A percentile compares a stretch with the other conserved stretches of the same genome.
Evolutionary conservation across 495 filamentous ascomycete genomes (phyloP).

Genomic region (Aspergillus diversus): DNA sequence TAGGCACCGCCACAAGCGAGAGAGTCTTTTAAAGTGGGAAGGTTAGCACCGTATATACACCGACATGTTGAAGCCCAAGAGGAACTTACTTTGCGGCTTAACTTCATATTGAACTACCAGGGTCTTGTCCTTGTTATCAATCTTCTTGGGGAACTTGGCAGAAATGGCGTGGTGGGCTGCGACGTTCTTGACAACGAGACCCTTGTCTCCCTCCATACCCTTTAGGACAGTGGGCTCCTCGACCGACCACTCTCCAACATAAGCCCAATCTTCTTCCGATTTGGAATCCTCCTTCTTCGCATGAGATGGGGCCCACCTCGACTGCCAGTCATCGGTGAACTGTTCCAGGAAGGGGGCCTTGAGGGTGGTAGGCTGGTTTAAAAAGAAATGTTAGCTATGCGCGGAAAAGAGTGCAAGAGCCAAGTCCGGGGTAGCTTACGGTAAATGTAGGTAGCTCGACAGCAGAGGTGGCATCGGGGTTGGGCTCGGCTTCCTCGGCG

Average conservation of each 20-base stretch:
- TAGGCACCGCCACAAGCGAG: conserved; percentile 99
- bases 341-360: conserved; percentile 98
- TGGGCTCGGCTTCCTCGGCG: conserved; percentile 72
- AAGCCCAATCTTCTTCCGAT: conserved; percentile 94
- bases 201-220: conserved; percentile 95
- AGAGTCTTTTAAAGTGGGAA: conserved; percentile 60
- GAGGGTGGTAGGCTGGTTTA: conserved; percentile 72
- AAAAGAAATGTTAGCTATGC: conserved; percentile 27
- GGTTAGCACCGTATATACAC: background rate
- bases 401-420: conserved; percentile 16
- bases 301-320: conserved; percentile 88
- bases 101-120: conserved; percentile 99
- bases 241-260: conserved; percentile 94
- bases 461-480: conserved; percentile 57
- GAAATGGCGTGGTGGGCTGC: conserved; percentile 99
- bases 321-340: conserved; percentile 94
- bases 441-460: conserved; percentile 82
- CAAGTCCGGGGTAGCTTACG: conserved; percentile 55
- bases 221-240: conserved; percentile 93
- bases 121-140: conserved; percentile 95
- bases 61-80: background rate
- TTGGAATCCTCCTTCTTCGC: conserved; percentile 94
- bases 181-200: conserved; percentile 94
- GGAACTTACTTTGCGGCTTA: conserved; percentile 89
- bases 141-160: conserved; percentile 94